Base-by-base conservation (phyloP, 257 asterid species). In the Capsicum rhomboideum region DNA sequence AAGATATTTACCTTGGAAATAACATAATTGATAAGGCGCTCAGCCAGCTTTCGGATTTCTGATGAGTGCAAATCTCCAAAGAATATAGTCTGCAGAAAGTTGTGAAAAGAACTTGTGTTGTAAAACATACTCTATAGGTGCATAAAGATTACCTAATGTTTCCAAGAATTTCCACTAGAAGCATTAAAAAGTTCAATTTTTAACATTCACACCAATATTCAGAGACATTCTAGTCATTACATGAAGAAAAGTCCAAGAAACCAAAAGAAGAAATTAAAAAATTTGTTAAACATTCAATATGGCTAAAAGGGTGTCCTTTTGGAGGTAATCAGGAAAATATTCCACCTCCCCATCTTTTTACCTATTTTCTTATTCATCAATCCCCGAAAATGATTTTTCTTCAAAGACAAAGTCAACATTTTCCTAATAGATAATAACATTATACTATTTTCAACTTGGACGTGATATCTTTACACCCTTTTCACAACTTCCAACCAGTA, bases 21-120 rank as follows among this genome's bases (percentile, higher is more conserved):
- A 84, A 93, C 86, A 89, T 95, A 95, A 90, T 95, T 93, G 84
- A 92, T 82, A 40, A 95, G 98, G 82, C 97, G 93, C 82, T 95
- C 99, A 82, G 90, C 93, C 91, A 91, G 86, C 92, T 95, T 95
- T 29, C 93, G 93, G 81, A 89, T 88, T 88, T 95, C 99, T 46
- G 97, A 90, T n/a, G 97, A 84, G 85, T 93, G 89, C 91, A 95
- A 86, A 90, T 93, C 96, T 55, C 97, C 91, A 87, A 95, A 95
- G 89, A 95, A 94, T 89, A 95, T 59, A 82, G 93, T 94, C 99
- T 95, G 97, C 93, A 89, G 28, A 72, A 84, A 75, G 61, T 75
- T 16, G 61, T 46, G 44, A 26, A 77, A 77, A 75, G 59, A 16
- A 77, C 26, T 50, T 50, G 46, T 77, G 81, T 16, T 50, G 44